These are phyloP conservation scores for Spatholobus suberectus DNA, from an alignment of 306 rosid genomes.

Conservation along the genomic window DNA sequence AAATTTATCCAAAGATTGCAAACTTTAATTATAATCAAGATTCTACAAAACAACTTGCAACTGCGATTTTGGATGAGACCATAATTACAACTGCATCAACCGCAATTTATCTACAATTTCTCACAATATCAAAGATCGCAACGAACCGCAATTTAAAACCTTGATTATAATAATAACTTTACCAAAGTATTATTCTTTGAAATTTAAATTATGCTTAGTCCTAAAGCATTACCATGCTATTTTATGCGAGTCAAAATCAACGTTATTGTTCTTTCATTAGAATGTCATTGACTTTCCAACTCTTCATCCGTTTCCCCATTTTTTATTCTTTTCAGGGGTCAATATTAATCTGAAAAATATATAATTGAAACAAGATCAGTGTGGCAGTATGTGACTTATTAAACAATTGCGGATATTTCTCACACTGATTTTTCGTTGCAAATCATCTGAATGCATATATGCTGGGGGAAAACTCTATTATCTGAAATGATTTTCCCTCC, in stretches of 20 bases:
- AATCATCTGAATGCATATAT: background rate
- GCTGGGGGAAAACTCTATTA: background rate
- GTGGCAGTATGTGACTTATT: constrained; percentile 31
- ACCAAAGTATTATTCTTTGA: background rate
- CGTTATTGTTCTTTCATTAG: background rate
- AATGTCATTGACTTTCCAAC: constrained; percentile 33
- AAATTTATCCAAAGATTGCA: background rate
- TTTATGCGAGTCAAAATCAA: background rate
- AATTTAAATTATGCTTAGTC: constrained; percentile 8
- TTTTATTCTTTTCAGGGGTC: background rate
- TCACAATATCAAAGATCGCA: too few relatives aligned
- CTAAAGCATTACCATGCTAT: background rate
- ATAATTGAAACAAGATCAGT: constrained; percentile 4
- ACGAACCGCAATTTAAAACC: background rate
- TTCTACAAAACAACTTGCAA: background rate
- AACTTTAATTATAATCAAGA: background rate
- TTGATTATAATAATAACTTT: background rate
- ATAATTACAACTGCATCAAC: background rate
- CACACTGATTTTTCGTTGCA: constrained; percentile 16
- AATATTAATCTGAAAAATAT: background rate
- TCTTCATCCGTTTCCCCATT: background rate
- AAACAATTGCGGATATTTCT: constrained; percentile 1
- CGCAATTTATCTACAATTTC: background rate
- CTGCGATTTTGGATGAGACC: background rate
- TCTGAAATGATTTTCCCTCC: background rate